Conservation (phyloP, 2,329 filamentous ascomycete species). For the Venturia effusa region DNA sequence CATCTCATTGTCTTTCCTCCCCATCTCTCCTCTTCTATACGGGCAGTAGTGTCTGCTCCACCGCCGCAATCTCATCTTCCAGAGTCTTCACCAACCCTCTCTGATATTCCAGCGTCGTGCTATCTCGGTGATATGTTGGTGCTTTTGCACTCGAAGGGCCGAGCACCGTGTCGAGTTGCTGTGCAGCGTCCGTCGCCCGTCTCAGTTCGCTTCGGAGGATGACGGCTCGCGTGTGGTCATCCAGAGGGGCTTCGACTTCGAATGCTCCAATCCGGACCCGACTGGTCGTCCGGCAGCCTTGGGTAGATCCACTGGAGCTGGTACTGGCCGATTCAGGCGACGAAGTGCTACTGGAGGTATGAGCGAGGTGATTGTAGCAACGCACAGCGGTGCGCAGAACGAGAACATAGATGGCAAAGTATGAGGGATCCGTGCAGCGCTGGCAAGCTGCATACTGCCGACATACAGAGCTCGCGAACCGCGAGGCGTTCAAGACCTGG, state of each 20-base stretch:
- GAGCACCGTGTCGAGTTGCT: slow-evolving; percentile 2
- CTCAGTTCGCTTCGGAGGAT: slow-evolving; percentile 8
- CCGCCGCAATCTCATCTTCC: slow-evolving; percentile 6
- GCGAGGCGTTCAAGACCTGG: slow-evolving; percentile 8
- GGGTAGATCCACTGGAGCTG: slow-evolving; percentile 4
- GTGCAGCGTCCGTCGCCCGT: slow-evolving; percentile 5
- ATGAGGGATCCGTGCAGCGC: slow-evolving; percentile 9
- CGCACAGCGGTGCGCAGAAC: slow-evolving; percentile 5
- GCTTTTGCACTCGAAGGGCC: slow-evolving; percentile 5
- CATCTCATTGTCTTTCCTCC: background rate
- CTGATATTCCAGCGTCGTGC: slow-evolving; percentile 7
- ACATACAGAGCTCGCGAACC: slow-evolving; percentile 1
- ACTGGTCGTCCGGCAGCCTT: background rate
- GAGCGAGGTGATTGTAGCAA: slow-evolving; percentile 8
- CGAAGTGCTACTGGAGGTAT: slow-evolving; percentile 2
- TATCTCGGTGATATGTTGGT: slow-evolving; percentile 2
- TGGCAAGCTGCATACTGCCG: slow-evolving; percentile 11
- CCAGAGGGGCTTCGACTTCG: slow-evolving; percentile 9
- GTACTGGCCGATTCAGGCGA: slow-evolving; percentile 8
- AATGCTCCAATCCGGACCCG: slow-evolving; percentile 10
- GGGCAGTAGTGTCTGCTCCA: slow-evolving; percentile 3
- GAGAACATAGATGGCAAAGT: slow-evolving; percentile 10
- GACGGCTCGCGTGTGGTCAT: slow-evolving; percentile 8
- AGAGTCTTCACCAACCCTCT: slow-evolving; percentile 7
- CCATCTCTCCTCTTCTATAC: background rate